Evolutionary conservation across 225 moss, liverwort and hornwort genomes (phyloP), one percentile per base, ranked within the genome.

Genomic region (Physcomitrellopsis africana): DNA sequence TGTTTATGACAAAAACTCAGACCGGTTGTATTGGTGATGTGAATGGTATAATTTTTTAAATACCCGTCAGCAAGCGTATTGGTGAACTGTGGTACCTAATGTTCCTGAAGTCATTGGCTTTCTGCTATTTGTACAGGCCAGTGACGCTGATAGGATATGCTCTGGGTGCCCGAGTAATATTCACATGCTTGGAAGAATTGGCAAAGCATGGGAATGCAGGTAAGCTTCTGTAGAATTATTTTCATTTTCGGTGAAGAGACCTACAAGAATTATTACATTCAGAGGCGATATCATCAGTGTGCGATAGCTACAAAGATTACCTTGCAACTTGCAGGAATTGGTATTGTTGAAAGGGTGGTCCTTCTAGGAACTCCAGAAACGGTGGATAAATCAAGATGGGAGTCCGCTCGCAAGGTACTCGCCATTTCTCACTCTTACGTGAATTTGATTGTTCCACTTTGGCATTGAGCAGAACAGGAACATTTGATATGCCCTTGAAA

Each of bases 261-360:
- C n/a, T 42, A 8, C 3, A 22, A 10, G 11, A 51, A 26, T 11
- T 15, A 49, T 37, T 37, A 19, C 18, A 54, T 16, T 19, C 17
- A 16, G 32, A 49, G 1, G 5, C 10, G 12, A 11, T 13, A 5
- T 20, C 18, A 4, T 16, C 0, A 44, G 10, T 44, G 15, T 2
- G n/a, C 7, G 13, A 19, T 12, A 53, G 24, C 32, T 11, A 0
- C 27, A 16, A 53, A 51, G 41, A n/a, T 75, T 2, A 75, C 16
- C 1, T 74, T 60, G 58, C 0, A 16, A 22, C 42, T 22, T 63
- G 69, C 87, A 93, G 97, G 86, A 69, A 56, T 67, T 1, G 88
- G 97, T 60, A 95, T 99, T 70, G 93, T 99, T 80, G 97, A 99
- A 86, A 86, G 94, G 14, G 97, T 99, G 64, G 91, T 99, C 10